Conservation (phyloP, 257 asterid species). For the Rehmannia glutinosa region DNA sequence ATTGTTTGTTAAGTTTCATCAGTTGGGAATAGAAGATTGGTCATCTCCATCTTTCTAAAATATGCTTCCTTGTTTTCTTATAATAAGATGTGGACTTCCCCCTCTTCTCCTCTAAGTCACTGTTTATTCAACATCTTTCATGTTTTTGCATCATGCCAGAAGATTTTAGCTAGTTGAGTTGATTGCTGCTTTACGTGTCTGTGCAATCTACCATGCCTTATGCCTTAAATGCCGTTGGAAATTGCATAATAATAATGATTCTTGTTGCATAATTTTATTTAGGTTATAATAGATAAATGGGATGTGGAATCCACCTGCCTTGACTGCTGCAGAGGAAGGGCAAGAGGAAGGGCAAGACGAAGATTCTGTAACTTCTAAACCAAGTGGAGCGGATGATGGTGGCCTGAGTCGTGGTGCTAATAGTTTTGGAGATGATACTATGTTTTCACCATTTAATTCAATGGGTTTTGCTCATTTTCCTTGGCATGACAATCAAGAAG, state of each 20-base stretch:
- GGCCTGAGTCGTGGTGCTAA: constrained; percentile 27
- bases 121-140: neutral
- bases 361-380: constrained; percentile 19
- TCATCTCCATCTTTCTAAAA: neutral
- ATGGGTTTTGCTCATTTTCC: constrained; percentile 23
- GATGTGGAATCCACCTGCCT: constrained; percentile 36
- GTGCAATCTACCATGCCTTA: constrained; percentile 9
- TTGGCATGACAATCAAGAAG: constrained; percentile 20
- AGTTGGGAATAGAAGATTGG: neutral
- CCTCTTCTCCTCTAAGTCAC: neutral
- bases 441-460: constrained; percentile 21
- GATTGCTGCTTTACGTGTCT: neutral
- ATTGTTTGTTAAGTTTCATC: neutral
- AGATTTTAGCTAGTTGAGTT: constrained; percentile 1
- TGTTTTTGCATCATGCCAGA: neutral
- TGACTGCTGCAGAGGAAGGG: constrained; percentile 26
- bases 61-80: neutral
- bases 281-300: constrained; percentile 42
- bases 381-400: constrained; percentile 33
- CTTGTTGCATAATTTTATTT: constrained; percentile 5
- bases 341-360: constrained; percentile 19
- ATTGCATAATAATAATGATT: constrained; percentile 12
- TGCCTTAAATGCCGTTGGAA: constrained; percentile 7
- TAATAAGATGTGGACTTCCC: neutral
- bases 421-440: constrained; percentile 28